Evolutionary conservation across 2,329 filamentous ascomycete genomes (phyloP).

Genomic region (Myriosclerotinia curreyana): DNA sequence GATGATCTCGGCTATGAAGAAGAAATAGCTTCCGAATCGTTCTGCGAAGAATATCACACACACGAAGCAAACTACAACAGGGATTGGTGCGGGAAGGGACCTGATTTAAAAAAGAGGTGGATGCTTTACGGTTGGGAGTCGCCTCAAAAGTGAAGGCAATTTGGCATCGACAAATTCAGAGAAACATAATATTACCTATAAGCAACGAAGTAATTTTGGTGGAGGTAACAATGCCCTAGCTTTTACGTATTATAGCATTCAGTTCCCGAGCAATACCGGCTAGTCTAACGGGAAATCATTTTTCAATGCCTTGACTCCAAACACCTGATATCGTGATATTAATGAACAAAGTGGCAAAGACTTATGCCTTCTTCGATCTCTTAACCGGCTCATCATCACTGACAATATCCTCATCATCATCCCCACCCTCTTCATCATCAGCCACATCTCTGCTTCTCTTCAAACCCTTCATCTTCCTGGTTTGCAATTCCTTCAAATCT

Average conservation of each 20-base stretch:
- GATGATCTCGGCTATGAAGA: background rate
- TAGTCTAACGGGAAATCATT: background rate
- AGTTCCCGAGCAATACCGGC: slow-evolving; percentile 5
- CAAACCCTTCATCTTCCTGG: slow-evolving; percentile 98
- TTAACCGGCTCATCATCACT: slow-evolving; percentile 38
- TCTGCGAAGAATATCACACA: background rate
- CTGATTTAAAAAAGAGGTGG: background rate
- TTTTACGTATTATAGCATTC: slow-evolving; percentile 6
- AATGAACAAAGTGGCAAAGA: slow-evolving; percentile 23
- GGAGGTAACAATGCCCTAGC: slow-evolving; percentile 5
- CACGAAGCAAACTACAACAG: background rate
- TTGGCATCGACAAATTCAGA: background rate
- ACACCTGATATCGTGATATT: slow-evolving; percentile 28
- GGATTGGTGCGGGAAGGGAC: background rate
- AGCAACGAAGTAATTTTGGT: background rate
- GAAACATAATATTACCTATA: background rate
- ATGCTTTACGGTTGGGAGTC: background rate
- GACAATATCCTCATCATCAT: slow-evolving; percentile 48
- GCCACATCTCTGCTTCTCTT: slow-evolving; percentile 73
- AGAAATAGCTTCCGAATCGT: background rate
- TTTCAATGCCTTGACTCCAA: slow-evolving; percentile 28
- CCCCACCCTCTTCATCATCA: slow-evolving; percentile 51
- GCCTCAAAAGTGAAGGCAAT: background rate
- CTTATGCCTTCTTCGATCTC: slow-evolving; percentile 35
- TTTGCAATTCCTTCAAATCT: slow-evolving; percentile 83